Base-by-base conservation (phyloP, 805 yeast species). In the Candida fluviatilis region DNA sequence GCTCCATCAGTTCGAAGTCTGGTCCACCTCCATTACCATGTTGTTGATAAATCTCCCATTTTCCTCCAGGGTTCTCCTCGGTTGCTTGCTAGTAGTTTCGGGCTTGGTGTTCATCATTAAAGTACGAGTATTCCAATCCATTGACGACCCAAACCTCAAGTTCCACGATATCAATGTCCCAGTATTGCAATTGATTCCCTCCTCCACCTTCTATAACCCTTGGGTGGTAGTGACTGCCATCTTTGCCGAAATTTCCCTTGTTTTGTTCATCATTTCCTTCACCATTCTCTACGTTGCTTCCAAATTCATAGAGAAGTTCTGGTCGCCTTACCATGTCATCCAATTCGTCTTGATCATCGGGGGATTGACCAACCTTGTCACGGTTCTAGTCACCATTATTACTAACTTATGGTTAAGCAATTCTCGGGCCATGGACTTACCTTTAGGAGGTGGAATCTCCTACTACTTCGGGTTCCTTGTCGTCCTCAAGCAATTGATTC, bases 161-260 rank as follows among this genome's bases (percentile, higher is more conserved):
- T 64, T 69, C 41, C 64, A 63, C 31, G 64, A 66, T 21, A 62
- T 81, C 23, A 54, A 66, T 14, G 72, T 79, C 5, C 88, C 85
- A 1, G 62, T 62, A 27, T 49, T 84, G 30, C 88, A 84, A 58
- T 64, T 84, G 57, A 74, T 84, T 4, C 90, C 91, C 10, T 58
- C 69, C 18, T 64, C 69, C 37, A 67, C 80, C 0, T 48, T 80
- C 3, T 64, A 60, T 38, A 66, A 77, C 44, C 89, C 89, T 4
- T 78, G 85, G 82, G 83, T 83, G 1, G 48, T 82, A 2, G 53
- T 75, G 19, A 70, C 82, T 2, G 71, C 86, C 1, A 74, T 82
- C n/a, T 80, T 82, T 53, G 76, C 82, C 2, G 89, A 83, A 51
- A 69, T 71, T 4, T 60, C 76, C 5, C 34, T 75, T 2, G 51